Conservation (phyloP, 371 early-diverging fungal species). For the Mortierella sp. region DNA sequence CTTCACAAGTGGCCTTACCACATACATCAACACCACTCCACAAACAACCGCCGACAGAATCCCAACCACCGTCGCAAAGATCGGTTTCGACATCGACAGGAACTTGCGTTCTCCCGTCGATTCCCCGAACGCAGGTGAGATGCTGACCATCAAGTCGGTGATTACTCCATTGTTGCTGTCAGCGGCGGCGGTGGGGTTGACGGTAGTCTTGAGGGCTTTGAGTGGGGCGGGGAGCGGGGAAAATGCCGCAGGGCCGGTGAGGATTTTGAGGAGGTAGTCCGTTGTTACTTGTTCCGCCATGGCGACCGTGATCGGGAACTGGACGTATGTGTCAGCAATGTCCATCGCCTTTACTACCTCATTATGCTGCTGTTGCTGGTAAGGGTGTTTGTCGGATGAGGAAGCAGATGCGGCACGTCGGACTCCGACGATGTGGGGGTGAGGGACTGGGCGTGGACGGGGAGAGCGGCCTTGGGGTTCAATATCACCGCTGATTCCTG, state of each 20-base stretch:
- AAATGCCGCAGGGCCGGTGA: constrained; percentile 30
- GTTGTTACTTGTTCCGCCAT: constrained; percentile 26
- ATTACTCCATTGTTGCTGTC: not conserved
- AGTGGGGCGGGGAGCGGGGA: constrained; percentile 27
- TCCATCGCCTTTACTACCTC: not conserved
- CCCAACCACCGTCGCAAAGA: constrained; percentile 28
- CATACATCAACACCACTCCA: constrained; percentile 25
- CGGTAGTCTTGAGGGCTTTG: constrained; percentile 15
- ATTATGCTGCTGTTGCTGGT: constrained; percentile 2
- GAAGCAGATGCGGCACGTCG: not conserved
- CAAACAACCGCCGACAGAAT: constrained; percentile 24
- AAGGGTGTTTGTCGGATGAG: not conserved
- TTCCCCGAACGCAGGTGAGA: constrained; percentile 21
- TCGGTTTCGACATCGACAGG: constrained; percentile 38
- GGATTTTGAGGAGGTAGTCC: constrained; percentile 36
- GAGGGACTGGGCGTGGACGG: not conserved
- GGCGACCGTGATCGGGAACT: constrained; percentile 27
- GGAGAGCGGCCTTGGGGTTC: not conserved
- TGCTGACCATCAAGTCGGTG: constrained; percentile 51
- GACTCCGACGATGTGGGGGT: not conserved
- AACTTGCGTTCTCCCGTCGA: constrained; percentile 7
- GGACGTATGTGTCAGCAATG: not conserved
- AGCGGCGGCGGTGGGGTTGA: not conserved
- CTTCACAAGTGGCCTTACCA: constrained; percentile 21
- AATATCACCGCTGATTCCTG: not conserved